Conservation (phyloP, 176 grass and related monocot genomes). For the Juncus inflexus region DNA sequence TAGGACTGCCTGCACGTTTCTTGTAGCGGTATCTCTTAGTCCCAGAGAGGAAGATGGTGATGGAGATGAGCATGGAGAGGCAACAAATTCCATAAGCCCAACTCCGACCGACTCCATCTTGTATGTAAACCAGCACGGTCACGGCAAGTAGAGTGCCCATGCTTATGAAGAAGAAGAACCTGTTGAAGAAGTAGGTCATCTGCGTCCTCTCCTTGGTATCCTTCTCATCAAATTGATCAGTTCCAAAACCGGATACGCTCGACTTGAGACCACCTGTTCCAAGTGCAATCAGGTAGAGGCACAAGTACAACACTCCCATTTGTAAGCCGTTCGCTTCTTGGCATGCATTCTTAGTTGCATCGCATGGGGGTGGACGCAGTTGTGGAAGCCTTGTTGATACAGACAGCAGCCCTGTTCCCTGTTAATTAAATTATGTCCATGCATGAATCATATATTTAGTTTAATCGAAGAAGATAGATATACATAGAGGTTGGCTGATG, state of each 20-base stretch:
- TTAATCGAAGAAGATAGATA: background rate
- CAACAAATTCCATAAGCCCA: conserved; percentile 82
- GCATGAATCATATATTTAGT: background rate
- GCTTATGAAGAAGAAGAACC: conserved; percentile 83
- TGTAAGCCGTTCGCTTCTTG: conserved; percentile 45
- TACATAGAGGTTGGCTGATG: background rate
- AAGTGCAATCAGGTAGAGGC: conserved; percentile 68
- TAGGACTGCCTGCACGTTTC: conserved; percentile 55
- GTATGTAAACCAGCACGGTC: conserved; percentile 77
- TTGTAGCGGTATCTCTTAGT: conserved; percentile 69
- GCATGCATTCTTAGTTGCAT: conserved; percentile 18
- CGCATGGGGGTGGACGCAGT: conserved; percentile 61
- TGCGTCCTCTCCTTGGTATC: conserved; percentile 49
- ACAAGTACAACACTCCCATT: conserved; percentile 61
- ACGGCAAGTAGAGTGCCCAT: conserved; percentile 60
- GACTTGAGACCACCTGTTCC: conserved; percentile 83
- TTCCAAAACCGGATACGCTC: conserved; percentile 78
- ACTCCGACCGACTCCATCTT: conserved; percentile 71
- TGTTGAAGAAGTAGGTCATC: conserved; percentile 77
- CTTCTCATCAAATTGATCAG: conserved; percentile 81
- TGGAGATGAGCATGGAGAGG: conserved; percentile 52
- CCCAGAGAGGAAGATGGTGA: conserved; percentile 52
- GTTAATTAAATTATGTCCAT: background rate
- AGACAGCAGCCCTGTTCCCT: conserved; percentile 66
- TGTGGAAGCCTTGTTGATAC: conserved; percentile 45